These are phyloP conservation scores for Boeremia lycopersici DNA, from an alignment of 2,329 filamentous ascomycete species.

Conservation along the genomic window DNA sequence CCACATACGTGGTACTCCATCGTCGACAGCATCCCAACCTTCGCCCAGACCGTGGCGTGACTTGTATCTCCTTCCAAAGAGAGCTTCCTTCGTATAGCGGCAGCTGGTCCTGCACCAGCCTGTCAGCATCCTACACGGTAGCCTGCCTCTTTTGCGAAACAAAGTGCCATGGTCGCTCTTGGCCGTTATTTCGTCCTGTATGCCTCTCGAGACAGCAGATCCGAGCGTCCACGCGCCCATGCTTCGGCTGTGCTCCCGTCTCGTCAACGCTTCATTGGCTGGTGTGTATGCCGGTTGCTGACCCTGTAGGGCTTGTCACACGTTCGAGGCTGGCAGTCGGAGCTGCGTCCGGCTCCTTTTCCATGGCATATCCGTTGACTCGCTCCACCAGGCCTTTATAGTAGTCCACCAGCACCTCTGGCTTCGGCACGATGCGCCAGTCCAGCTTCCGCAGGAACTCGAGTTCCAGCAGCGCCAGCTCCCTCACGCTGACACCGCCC, in stretches of 20 bases:
- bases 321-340: constrained; percentile 17
- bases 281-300: constrained; percentile 31
- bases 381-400: constrained; percentile 83
- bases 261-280: constrained; percentile 19
- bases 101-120: constrained; percentile 5
- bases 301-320: constrained; percentile 20
- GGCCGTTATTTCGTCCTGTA: neutral
- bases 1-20: constrained; percentile 4
- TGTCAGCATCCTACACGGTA: constrained; percentile 11
- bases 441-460: constrained; percentile 92
- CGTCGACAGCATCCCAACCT: neutral
- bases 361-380: constrained; percentile 64
- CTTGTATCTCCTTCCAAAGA: constrained; percentile 2
- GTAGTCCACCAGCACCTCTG: constrained; percentile 91
- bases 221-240: neutral
- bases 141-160: constrained; percentile 10
- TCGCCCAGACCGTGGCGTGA: neutral
- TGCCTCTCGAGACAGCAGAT: neutral
- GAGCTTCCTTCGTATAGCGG: constrained; percentile 18
- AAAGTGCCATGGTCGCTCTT: neutral
- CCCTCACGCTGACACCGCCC: constrained; percentile 86
- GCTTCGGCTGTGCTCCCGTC: neutral
- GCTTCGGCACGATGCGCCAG: constrained; percentile 96
- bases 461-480: constrained; percentile 88
- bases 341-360: constrained; percentile 32